Conservation (phyloP, 2,329 filamentous ascomycete species). For the Teratosphaeria zuluensis region DNA sequence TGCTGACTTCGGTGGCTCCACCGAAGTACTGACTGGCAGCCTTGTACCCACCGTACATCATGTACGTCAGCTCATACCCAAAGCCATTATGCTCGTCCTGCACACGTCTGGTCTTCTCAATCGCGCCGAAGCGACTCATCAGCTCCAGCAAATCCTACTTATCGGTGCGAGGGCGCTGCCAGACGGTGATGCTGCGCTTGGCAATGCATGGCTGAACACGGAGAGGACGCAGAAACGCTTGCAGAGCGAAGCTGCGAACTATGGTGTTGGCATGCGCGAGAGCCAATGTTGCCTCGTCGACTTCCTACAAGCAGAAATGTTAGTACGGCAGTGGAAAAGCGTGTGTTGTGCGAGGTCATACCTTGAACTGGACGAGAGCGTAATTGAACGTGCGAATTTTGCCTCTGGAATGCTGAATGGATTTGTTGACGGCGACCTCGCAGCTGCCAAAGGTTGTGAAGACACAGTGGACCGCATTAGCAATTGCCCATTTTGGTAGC, state of each 20-base stretch:
- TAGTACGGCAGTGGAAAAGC: background rate
- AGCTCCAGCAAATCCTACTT: background rate
- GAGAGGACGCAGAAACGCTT: background rate
- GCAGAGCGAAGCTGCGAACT: background rate
- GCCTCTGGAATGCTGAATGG: background rate
- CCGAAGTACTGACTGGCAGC: background rate
- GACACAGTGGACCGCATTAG: background rate
- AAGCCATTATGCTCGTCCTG: background rate
- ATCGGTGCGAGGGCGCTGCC: background rate
- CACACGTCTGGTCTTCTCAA: background rate
- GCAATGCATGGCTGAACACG: background rate
- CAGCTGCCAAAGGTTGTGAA: background rate
- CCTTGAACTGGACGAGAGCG: background rate
- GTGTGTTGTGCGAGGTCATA: background rate
- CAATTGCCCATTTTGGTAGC: background rate
- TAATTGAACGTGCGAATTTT: background rate
- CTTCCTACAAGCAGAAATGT: background rate
- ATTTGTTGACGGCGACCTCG: background rate
- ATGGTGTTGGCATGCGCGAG: background rate
- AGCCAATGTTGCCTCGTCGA: background rate
- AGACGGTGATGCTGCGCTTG: background rate
- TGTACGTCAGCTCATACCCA: background rate
- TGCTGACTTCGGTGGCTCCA: background rate
- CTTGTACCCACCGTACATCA: background rate
- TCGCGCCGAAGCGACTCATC: background rate